Conservation (phyloP, 1,284 basidiomycete species). For the Filobasidium uniguttulatum region DNA sequence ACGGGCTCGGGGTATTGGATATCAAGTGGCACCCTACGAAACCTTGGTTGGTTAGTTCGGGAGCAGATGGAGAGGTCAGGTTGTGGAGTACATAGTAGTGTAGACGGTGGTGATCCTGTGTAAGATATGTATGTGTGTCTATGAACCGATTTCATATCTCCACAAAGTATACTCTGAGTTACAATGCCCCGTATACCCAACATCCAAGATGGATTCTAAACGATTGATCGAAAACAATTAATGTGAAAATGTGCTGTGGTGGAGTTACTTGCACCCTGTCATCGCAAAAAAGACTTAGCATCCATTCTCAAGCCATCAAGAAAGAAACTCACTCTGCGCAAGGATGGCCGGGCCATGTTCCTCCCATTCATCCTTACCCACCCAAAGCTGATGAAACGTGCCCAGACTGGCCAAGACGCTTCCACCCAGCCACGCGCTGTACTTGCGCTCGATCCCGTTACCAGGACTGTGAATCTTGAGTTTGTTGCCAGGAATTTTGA, state of each 20-base stretch:
- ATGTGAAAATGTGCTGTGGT: too few species aligned
- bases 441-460: conserved; percentile 72
- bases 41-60: conserved; percentile 86
- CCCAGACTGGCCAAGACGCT: conserved; percentile 84
- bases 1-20: conserved; percentile 82
- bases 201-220: too few species aligned
- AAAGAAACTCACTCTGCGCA: conserved; percentile 33
- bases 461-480: conserved; percentile 78
- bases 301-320: too few species aligned
- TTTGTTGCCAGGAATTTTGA: conserved; percentile 50
- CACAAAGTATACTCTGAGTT: too few species aligned
- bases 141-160: background rate
- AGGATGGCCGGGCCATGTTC: conserved; percentile 39
- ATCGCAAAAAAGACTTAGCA: too few species aligned
- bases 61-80: conserved; percentile 77
- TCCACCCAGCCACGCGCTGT: conserved; percentile 84
- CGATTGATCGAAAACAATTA: too few species aligned
- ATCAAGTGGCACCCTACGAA: conserved; percentile 76
- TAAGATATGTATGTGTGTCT: background rate
- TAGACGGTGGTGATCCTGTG: background rate
- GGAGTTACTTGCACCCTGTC: too few species aligned
- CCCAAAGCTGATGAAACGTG: conserved; percentile 93
- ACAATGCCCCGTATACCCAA: too few species aligned
- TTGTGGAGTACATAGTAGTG: conserved; percentile 52
- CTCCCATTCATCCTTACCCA: conserved; percentile 81